These are phyloP conservation scores for Fusarium graminum DNA, from an alignment of 2,329 filamentous ascomycete genomes.

Conservation along the genomic window DNA sequence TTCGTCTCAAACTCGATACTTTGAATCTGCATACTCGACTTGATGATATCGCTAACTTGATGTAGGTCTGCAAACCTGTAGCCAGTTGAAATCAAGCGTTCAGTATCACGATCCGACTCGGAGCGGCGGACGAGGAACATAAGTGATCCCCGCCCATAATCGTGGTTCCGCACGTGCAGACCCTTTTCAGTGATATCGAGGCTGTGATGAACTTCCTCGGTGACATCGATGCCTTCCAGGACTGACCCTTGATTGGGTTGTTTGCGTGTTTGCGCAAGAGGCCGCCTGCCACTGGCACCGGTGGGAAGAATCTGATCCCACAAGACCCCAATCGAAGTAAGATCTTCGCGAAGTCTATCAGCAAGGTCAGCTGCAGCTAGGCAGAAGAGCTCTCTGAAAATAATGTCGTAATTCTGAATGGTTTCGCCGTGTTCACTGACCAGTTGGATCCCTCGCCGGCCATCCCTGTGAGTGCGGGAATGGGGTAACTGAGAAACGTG, in stretches of 20 bases:
- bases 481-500: slow-evolving; percentile 70
- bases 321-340: slow-evolving; percentile 75
- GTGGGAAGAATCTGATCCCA: slow-evolving; percentile 83
- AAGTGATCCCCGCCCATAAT: slow-evolving; percentile 78
- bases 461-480: slow-evolving; percentile 40
- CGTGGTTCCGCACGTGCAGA: slow-evolving; percentile 46
- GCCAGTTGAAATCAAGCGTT: slow-evolving; percentile 75
- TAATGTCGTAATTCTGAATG: slow-evolving; percentile 77
- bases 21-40: slow-evolving; percentile 80
- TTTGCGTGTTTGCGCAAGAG: slow-evolving; percentile 35
- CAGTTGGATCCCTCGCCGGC: slow-evolving; percentile 56
- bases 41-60: slow-evolving; percentile 77
- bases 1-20: slow-evolving; percentile 70
- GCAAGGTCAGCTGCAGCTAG: slow-evolving; percentile 82
- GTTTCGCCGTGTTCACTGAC: slow-evolving; percentile 67
- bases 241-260: slow-evolving; percentile 26
- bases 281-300: slow-evolving; percentile 56
- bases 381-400: slow-evolving; percentile 88
- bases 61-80: slow-evolving; percentile 81
- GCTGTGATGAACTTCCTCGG: slow-evolving; percentile 42
- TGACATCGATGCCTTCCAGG: slow-evolving; percentile 22
- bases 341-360: slow-evolving; percentile 70
- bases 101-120: slow-evolving; percentile 67
- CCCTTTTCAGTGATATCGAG: slow-evolving; percentile 60
- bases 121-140: slow-evolving; percentile 82